These are phyloP conservation scores for Wickerhamomyces pijperi DNA, from an alignment of 805 yeast genomes.

Conservation along the genomic window DNA sequence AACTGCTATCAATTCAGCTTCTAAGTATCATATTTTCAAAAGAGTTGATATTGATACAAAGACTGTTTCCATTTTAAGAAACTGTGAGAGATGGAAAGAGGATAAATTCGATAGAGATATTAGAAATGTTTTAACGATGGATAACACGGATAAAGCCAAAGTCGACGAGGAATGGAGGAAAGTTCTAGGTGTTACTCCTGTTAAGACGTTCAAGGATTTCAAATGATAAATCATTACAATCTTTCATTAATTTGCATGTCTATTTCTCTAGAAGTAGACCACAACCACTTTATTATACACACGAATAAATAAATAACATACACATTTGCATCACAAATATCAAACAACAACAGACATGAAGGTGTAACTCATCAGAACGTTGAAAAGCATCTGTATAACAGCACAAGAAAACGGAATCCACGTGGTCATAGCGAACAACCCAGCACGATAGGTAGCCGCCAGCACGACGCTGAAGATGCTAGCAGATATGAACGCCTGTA, in stretches of 20 bases:
- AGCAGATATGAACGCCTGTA: slow-evolving; percentile 64
- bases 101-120: neutral
- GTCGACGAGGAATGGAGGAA: neutral
- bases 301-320: too few species aligned
- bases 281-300: too few species aligned
- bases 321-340: too few species aligned
- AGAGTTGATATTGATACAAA: neutral
- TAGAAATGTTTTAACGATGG: neutral
- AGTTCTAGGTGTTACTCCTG: neutral
- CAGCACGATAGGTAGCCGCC: slow-evolving; percentile 68
- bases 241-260: too few species aligned
- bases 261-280: too few species aligned
- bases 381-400: slow-evolving; percentile 51
- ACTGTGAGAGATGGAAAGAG: neutral
- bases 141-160: neutral
- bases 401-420: slow-evolving; percentile 92
- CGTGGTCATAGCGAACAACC: slow-evolving; percentile 79
- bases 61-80: neutral
- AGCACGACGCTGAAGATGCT: slow-evolving; percentile 61
- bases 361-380: slow-evolving; percentile 57
- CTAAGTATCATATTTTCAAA: neutral
- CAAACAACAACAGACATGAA: slow-evolving; percentile 27
- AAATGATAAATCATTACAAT: neutral
- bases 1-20: neutral
- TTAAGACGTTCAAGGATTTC: neutral